A percentile compares a stretch with the other conserved stretches of the same genome.
These are phyloP conservation scores for Geotrichum australiense DNA, from an alignment of 1,139 yeast genomes.

Conservation along the genomic window DNA sequence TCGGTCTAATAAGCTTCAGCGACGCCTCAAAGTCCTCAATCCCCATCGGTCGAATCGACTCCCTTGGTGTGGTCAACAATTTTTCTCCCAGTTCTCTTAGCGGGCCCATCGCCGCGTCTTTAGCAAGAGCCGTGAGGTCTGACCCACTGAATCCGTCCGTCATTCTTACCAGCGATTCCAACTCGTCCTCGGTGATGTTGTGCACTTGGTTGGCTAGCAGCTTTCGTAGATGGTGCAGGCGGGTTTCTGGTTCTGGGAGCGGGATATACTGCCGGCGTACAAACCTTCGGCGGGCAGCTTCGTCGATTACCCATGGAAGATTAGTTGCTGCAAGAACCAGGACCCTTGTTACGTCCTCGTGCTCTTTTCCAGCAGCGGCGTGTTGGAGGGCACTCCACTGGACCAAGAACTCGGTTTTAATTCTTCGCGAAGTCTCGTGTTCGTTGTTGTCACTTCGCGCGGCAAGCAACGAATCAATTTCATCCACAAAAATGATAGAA, in stretches of 20 bases:
- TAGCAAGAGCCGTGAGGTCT: slow-evolving; percentile 90
- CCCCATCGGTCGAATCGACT: slow-evolving; percentile 73
- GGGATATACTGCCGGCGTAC: slow-evolving; percentile 93
- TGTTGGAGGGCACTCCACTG: slow-evolving; percentile 94
- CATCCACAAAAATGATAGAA: slow-evolving; percentile 91
- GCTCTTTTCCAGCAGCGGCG: slow-evolving; percentile 73
- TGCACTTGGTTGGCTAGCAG: slow-evolving; percentile 72
- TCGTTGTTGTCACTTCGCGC: slow-evolving; percentile 79
- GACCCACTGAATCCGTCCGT: slow-evolving; percentile 89
- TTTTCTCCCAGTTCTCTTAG: slow-evolving; percentile 84
- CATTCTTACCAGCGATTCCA: slow-evolving; percentile 50
- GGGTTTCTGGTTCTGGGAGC: slow-evolving; percentile 79
- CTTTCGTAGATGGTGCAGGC: slow-evolving; percentile 64
- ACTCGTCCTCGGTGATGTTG: slow-evolving; percentile 53
- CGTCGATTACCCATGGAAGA: slow-evolving; percentile 97
- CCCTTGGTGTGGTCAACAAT: slow-evolving; percentile 74
- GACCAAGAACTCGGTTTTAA: slow-evolving; percentile 87
- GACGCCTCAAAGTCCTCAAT: slow-evolving; percentile 71
- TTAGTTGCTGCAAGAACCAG: slow-evolving; percentile 93
- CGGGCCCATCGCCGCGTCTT: slow-evolving; percentile 99
- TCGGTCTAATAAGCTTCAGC: slow-evolving; percentile 78
- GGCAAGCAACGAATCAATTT: slow-evolving; percentile 84
- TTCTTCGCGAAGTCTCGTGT: slow-evolving; percentile 83
- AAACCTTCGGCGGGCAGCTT: slow-evolving; percentile 94
- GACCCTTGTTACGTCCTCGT: slow-evolving; percentile 64